Evolutionary conservation across 345 rosid species (phyloP).

Genomic region (Diplotaxis tenuifolia): DNA sequence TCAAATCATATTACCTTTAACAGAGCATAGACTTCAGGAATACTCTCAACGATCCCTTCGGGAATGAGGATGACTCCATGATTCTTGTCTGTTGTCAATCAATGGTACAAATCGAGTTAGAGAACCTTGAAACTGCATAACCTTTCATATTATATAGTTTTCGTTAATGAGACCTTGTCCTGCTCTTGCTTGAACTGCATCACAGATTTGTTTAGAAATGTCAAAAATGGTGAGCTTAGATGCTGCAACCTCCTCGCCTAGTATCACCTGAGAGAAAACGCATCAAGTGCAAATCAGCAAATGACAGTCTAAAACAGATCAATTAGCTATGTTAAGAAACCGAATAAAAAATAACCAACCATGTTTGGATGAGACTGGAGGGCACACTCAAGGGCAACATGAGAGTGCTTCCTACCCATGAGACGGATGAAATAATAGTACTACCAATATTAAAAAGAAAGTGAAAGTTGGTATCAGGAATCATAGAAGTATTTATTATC

Average conservation of each 20-base stretch:
- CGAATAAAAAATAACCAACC: conserved; percentile 47
- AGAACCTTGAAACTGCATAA: conserved; percentile 1
- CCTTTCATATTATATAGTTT: conserved; percentile 23
- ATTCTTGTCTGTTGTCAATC: conserved; percentile 63
- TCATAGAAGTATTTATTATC: neutral
- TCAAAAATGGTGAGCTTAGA: conserved; percentile 97
- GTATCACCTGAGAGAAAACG: conserved; percentile 63
- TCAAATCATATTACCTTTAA: conserved; percentile 63
- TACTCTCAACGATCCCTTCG: conserved; percentile 96
- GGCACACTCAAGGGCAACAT: conserved; percentile 95
- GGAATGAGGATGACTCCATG: conserved; percentile 97
- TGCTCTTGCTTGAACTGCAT: conserved; percentile 96
- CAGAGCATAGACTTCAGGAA: conserved; percentile 93
- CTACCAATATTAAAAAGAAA: conserved; percentile 42
- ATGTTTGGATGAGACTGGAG: conserved; percentile 98
- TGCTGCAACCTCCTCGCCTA: conserved; percentile 98
- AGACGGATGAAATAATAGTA: conserved; percentile 97
- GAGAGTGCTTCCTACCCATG: conserved; percentile 96
- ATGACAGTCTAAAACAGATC: conserved; percentile 14
- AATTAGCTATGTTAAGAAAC: neutral
- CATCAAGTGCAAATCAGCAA: conserved; percentile 7
- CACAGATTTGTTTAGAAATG: conserved; percentile 82
- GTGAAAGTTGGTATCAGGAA: neutral
- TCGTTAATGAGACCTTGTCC: conserved; percentile 53
- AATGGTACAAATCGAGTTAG: conserved; percentile 22